Percentiles rank a stretch among this genome's conserved stretches.
Evolutionary conservation across 345 rosid genomes (phyloP).

Genomic region (Aegle marmelos): DNA sequence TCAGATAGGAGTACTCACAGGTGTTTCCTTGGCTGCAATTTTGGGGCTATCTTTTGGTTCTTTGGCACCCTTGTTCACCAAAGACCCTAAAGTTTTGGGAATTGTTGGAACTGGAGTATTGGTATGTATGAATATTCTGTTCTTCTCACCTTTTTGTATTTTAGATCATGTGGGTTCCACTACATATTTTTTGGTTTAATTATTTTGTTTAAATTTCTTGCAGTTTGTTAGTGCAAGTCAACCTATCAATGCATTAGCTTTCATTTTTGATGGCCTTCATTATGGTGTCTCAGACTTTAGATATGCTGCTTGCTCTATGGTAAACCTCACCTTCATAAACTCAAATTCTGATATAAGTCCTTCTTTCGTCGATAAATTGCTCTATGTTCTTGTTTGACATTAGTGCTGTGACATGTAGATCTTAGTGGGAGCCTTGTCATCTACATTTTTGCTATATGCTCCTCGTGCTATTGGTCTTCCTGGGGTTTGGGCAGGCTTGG

Average conservation of each 20-base stretch:
- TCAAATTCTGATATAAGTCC: background rate
- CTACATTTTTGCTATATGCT: constrained; percentile 58
- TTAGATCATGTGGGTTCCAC: background rate
- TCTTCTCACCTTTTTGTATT: background rate
- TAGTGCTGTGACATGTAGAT: constrained; percentile 41
- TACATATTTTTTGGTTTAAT: background rate
- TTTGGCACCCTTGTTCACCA: constrained; percentile 71
- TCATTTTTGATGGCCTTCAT: constrained; percentile 90
- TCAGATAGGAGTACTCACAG: constrained; percentile 78
- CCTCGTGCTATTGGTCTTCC: constrained; percentile 58
- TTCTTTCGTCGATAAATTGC: background rate
- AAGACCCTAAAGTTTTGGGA: constrained; percentile 64
- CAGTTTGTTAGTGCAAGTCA: constrained; percentile 91
- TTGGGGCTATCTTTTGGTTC: constrained; percentile 68
- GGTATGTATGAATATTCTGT: constrained; percentile 39
- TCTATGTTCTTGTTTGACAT: background rate
- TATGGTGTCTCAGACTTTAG: constrained; percentile 92
- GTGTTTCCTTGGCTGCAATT: constrained; percentile 63
- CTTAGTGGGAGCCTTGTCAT: constrained; percentile 67
- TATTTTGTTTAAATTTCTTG: constrained; percentile 4
- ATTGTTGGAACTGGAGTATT: constrained; percentile 72
- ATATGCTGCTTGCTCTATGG: constrained; percentile 89
- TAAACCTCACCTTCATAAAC: constrained; percentile 17
- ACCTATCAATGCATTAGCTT: constrained; percentile 88
- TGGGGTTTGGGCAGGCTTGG: constrained; percentile 91